Evolutionary conservation across 306 rosid genomes (phyloP), one percentile per base, ranked within the genome.

Genomic region (Acmispon strigosus): DNA sequence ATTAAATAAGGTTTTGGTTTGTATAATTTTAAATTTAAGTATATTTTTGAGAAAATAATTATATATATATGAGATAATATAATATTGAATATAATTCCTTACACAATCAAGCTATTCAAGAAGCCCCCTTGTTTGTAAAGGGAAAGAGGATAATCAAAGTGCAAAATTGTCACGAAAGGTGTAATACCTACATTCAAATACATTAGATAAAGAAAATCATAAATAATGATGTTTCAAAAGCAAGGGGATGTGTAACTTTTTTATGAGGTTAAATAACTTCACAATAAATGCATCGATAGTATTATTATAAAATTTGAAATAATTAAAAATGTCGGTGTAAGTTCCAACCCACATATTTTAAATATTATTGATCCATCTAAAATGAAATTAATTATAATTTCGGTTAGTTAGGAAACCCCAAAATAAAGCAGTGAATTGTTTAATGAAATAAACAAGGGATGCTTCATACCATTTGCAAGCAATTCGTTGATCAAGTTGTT

Each of bases 401-500:
- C 0, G 37, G 0, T 32, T 4, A 32, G 0, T 0, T 32, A 32
- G 37, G 6, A 0, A 32, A 32, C 7, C 6, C 0, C 0, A 32
- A 5, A 32, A 32, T 32, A 32, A 32, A 32, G 37, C 5, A 5
- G 6, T 32, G 8, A 6, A 6, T 32, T 32, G 6, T 32, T 32
- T 32, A 0, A 32, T 32, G 37, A 32, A 32, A 32, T 32, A 32
- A 32, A 32, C 0, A 5, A 0, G 5, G 37, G 8, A 2, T 32
- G 8, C 1, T 32, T 32, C 67, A 17, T 71, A 71, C 82, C 82
- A 51, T 70, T 63, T 14, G 8, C 54, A 32, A 74, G 34, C 50
- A 75, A 44, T 18, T 69, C 71, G 3, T 80, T 15, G 32, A 80
- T 75, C 53, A 80, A 56, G 14, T 10, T 32, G 53, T 65, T 80